phyloP scores from a whole-genome alignment of 345 rosid genomes.

The Boechera retrofracta region DNA sequence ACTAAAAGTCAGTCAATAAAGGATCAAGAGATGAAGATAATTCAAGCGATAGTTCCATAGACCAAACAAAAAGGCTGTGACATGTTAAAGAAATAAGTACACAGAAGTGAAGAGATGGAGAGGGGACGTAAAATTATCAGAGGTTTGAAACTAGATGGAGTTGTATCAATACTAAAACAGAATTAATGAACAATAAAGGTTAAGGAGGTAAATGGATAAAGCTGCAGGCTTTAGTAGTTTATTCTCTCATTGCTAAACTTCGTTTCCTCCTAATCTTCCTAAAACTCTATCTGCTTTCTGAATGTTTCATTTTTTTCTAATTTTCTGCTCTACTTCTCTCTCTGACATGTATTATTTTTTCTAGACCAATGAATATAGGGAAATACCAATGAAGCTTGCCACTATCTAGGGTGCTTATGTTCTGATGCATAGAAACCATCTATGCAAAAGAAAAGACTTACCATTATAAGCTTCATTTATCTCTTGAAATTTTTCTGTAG shows the following conservation, averaged over 20 bases:
- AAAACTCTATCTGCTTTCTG: neutral
- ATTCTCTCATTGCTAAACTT: conserved; percentile 3
- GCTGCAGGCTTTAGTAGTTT: conserved; percentile 1
- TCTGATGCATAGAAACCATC: conserved; percentile 2
- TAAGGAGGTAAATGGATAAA: neutral
- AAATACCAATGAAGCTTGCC: neutral
- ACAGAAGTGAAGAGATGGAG: neutral
- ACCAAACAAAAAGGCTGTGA: neutral
- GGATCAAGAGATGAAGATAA: neutral
- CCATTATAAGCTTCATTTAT: conserved; percentile 83
- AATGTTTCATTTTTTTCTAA: neutral
- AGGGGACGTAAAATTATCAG: neutral
- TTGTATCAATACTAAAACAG: conserved; percentile 2
- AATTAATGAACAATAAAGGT: neutral
- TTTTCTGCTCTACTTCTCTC: neutral
- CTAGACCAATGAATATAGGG: neutral
- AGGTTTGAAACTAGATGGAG: neutral
- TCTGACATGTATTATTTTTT: neutral
- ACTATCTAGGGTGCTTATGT: neutral
- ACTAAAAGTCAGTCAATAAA: neutral
- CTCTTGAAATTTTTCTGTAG: conserved; percentile 76
- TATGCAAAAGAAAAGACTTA: conserved; percentile 33
- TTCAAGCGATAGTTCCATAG: neutral
- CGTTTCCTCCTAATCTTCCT: neutral
- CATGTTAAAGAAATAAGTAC: neutral